A percentile compares a stretch with the other conserved stretches of the same genome.
phyloP scores from a whole-genome alignment of 1,139 yeast genomes.

The Candida frijolesensis region DNA sequence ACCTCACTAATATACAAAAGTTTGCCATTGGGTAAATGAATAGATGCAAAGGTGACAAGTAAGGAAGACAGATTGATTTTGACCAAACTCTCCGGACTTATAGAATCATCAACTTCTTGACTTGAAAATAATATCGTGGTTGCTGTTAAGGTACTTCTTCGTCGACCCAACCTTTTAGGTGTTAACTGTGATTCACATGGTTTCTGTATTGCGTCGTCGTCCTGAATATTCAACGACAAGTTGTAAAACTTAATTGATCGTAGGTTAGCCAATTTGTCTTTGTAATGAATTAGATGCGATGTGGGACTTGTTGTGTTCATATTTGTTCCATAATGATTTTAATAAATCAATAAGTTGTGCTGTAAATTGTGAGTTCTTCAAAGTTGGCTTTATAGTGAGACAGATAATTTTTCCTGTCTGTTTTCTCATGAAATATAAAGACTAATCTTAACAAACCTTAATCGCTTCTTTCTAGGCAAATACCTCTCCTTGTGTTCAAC shows the following conservation, averaged over 20 bases:
- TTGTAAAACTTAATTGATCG: slow-evolving; percentile 11
- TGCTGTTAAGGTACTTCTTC: slow-evolving; percentile 10
- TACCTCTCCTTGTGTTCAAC: too few species aligned
- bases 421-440: neutral
- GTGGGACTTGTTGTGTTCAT: neutral
- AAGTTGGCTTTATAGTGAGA: neutral
- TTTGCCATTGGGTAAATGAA: slow-evolving; percentile 24
- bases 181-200: slow-evolving; percentile 4
- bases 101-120: slow-evolving; percentile 8
- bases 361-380: neutral
- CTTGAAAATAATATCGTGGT: neutral
- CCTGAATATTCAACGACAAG: slow-evolving; percentile 1
- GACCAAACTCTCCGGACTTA: slow-evolving; percentile 9
- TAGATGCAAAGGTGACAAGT: slow-evolving; percentile 31
- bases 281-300: neutral
- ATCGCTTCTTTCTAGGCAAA: too few species aligned
- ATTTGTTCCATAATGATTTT: neutral
- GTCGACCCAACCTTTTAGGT: slow-evolving; percentile 7
- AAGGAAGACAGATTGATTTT: slow-evolving; percentile 18
- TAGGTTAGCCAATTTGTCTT: slow-evolving; percentile 8
- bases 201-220: neutral
- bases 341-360: neutral
- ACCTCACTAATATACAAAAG: slow-evolving; percentile 43
- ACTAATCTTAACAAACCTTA: neutral
- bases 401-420: neutral